phyloP scores from a whole-genome alignment of 108 stramenopile species.

The Seminavis robusta region DNA sequence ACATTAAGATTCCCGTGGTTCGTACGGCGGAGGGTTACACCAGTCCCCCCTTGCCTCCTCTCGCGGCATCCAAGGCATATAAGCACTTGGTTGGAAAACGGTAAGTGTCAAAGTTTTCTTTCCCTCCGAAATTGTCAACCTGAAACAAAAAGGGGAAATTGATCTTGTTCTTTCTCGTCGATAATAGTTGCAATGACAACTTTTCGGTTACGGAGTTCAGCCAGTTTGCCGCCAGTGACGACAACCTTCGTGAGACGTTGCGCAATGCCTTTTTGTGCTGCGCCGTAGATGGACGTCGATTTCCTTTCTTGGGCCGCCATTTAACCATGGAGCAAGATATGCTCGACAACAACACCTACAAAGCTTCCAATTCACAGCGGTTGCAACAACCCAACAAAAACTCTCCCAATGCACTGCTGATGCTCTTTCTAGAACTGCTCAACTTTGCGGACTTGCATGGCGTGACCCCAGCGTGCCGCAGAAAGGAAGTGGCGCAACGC shows the following conservation, averaged over 20 bases:
- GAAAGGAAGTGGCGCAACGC: constrained; percentile 29
- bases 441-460: constrained; percentile 51
- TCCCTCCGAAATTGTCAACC: too few relatives aligned
- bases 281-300: constrained; percentile 57
- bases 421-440: constrained; percentile 65
- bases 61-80: constrained; percentile 19
- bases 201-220: constrained; percentile 31
- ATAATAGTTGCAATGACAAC: constrained; percentile 24
- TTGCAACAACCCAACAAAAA: constrained; percentile 9
- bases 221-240: constrained; percentile 39
- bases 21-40: too few relatives aligned
- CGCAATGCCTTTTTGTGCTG: constrained; percentile 60
- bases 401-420: constrained; percentile 50
- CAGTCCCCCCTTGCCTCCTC: constrained; percentile 13
- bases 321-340: constrained; percentile 32
- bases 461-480: constrained; percentile 30
- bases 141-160: too few relatives aligned
- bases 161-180: not conserved
- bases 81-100: constrained; percentile 19
- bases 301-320: constrained; percentile 61
- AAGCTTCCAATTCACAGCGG: not conserved
- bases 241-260: constrained; percentile 52
- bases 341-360: not conserved
- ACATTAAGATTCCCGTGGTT: too few relatives aligned
- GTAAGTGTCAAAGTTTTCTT: not conserved